Percentiles rank a stretch among this genome's conserved stretches.
Conservation (phyloP, 116 monocot genomes). For the Cymodocea nodosa region DNA sequence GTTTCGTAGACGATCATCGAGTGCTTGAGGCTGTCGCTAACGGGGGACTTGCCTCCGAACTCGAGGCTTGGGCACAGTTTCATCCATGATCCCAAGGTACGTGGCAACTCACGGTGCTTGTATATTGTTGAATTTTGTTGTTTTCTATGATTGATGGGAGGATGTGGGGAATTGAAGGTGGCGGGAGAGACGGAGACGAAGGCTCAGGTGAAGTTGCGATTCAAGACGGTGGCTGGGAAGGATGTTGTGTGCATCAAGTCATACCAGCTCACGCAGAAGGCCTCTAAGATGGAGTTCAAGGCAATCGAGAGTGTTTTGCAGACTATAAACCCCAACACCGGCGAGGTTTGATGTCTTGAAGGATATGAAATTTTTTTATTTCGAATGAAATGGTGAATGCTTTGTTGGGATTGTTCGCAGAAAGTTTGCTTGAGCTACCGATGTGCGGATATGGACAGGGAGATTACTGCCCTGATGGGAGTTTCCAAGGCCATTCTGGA, state of each 20-base stretch:
- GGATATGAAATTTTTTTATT: neutral
- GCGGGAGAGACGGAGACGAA: slow-evolving; percentile 98
- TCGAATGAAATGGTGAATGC: neutral
- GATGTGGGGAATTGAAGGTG: slow-evolving; percentile 31
- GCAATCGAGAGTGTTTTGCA: slow-evolving; percentile 96
- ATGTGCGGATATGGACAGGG: slow-evolving; percentile 98
- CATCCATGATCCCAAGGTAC: slow-evolving; percentile 95
- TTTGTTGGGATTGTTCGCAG: slow-evolving; percentile 17
- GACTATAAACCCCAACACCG: slow-evolving; percentile 88
- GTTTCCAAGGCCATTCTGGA: slow-evolving; percentile 94
- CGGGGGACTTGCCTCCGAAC: slow-evolving; percentile 95
- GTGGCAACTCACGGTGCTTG: neutral
- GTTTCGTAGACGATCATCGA: slow-evolving; percentile 78
- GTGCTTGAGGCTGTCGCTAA: slow-evolving; percentile 84
- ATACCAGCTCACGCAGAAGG: slow-evolving; percentile 95
- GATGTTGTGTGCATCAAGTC: slow-evolving; percentile 93
- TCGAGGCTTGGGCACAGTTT: slow-evolving; percentile 91
- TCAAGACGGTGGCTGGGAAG: slow-evolving; percentile 94
- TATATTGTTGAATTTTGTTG: neutral
- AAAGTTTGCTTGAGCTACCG: slow-evolving; percentile 96
- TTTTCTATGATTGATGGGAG: neutral
- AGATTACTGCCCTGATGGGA: slow-evolving; percentile 91
- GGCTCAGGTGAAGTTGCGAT: slow-evolving; percentile 91
- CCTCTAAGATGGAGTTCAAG: slow-evolving; percentile 98
- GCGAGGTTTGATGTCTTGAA: slow-evolving; percentile 37